Conservation (phyloP, 2,329 filamentous ascomycete species). For the Hortaea werneckii region DNA sequence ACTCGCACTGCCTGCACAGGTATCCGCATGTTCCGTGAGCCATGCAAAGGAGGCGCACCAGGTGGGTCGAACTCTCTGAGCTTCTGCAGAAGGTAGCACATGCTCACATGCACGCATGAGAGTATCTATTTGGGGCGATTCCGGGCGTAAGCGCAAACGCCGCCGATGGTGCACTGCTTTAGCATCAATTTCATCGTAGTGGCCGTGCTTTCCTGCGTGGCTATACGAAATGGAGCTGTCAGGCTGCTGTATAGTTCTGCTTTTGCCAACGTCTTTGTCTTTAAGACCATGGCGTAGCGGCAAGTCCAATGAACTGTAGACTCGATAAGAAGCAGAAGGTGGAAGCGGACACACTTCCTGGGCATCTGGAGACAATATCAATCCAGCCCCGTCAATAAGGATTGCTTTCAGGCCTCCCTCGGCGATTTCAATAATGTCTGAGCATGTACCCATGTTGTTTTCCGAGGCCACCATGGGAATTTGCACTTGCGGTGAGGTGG, state of each 20-base stretch:
- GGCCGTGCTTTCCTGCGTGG: constrained; percentile 11
- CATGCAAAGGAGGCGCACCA: constrained; percentile 22
- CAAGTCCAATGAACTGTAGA: constrained; percentile 11
- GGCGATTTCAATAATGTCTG: constrained; percentile 16
- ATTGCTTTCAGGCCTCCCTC: constrained; percentile 11
- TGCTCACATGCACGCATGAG: constrained; percentile 19
- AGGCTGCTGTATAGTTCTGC: constrained; percentile 14
- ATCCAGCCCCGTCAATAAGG: constrained; percentile 12
- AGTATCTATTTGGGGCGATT: constrained; percentile 10
- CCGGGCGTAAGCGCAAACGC: constrained; percentile 18
- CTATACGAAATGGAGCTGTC: constrained; percentile 5
- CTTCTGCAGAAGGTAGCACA: constrained; percentile 17
- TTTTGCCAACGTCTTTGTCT: constrained; percentile 18
- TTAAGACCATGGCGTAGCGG: not conserved
- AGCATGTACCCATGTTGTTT: constrained; percentile 5
- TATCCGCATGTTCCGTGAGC: constrained; percentile 9
- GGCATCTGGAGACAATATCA: constrained; percentile 16
- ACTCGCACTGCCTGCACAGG: constrained; percentile 7
- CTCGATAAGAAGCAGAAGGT: constrained; percentile 12
- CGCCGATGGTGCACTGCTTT: constrained; percentile 20
- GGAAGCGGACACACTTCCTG: constrained; percentile 13
- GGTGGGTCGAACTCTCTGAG: constrained; percentile 12
- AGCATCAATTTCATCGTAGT: constrained; percentile 16
- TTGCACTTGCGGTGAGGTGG: constrained; percentile 7
- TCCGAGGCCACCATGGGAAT: constrained; percentile 14